Base-by-base conservation (phyloP, 371 early-diverging fungal species). In the Saksenaea vasiformis region DNA sequence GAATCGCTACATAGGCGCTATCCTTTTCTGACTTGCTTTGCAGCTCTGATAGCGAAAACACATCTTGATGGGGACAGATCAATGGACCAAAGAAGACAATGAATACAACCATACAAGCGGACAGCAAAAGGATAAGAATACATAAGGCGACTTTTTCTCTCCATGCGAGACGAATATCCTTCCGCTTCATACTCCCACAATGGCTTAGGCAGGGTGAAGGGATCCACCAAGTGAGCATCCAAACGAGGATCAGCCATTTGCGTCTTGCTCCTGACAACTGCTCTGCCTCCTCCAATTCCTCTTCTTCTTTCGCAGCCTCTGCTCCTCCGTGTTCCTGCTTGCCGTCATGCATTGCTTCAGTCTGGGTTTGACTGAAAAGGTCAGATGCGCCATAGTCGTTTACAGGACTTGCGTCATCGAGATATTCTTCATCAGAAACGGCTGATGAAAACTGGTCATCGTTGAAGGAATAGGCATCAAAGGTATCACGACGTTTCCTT, bases 171-270 rank as follows among this genome's bases (percentile, higher is more conserved):
- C 90, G 91, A 60, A 93, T 87, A 74, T 98, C 96, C 17, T 72
- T 73, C 9, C 87, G 87, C 62, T 86, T 86, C 88, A 94, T 93
- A 38, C 85, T 76, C 60, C 91, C 93, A 67, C 90, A 85, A 58
- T 69, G 70, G 22, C 68, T 62, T 61, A 95, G 68, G 54, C 83
- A 85, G 5, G 76, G 81, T n/a, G 86, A 78, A 3, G 94, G 95
- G 5, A 94, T 79, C 91, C 94, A 95, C 91, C 92, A 95, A 1
- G 98, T 98, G 41, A 92, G 74, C 7, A 81, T 62, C 93, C 93
- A 95, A 0, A 93, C 93, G 68, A 90, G 78, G 38, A 80, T 76
- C 8, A 96, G 74, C 98, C 98, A 98, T 62, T 85, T 78, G 5
- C 76, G 74, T 59, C 90, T 81, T 4, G 75, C 85, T 60, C 68